These are phyloP conservation scores for Pythium myriotylum DNA, from an alignment of 352 stramenopile species.

Conservation along the genomic window DNA sequence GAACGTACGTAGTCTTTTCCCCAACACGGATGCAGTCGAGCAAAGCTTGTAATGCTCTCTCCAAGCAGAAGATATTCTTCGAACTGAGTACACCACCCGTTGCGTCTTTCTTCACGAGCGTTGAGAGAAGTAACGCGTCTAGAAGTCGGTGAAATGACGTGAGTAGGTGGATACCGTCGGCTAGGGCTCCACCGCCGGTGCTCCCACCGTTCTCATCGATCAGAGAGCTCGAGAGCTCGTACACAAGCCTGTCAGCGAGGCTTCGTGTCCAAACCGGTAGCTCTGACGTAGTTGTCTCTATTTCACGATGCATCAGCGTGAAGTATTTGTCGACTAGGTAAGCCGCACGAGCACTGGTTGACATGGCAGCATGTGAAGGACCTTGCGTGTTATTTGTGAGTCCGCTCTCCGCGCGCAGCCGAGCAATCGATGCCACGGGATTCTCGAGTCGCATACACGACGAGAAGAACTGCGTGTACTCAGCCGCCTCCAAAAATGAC, in stretches of 20 bases:
- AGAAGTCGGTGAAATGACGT: conserved; percentile 65
- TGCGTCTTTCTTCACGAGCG: conserved; percentile 56
- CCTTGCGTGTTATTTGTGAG: conserved; percentile 9
- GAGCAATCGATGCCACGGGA: conserved; percentile 46
- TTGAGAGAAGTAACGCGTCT: conserved; percentile 49
- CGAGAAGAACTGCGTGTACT: conserved; percentile 88
- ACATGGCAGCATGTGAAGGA: conserved; percentile 34
- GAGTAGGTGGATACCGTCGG: conserved; percentile 57
- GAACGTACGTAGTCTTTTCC: conserved; percentile 50
- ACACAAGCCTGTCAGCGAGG: conserved; percentile 50
- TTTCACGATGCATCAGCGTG: conserved; percentile 50
- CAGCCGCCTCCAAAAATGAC: conserved; percentile 84
- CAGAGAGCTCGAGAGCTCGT: conserved; percentile 54
- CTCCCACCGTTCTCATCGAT: conserved; percentile 38
- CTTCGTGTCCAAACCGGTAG: conserved; percentile 64
- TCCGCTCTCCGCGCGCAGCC: conserved; percentile 26
- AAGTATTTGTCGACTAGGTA: conserved; percentile 61
- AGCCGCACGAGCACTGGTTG: conserved; percentile 50
- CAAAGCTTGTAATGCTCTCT: conserved; percentile 61
- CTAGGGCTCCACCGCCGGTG: conserved; percentile 19
- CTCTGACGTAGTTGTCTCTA: conserved; percentile 35
- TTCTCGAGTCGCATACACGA: conserved; percentile 81
- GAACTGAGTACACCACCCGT: conserved; percentile 56
- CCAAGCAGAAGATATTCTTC: conserved; percentile 58
- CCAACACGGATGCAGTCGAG: conserved; percentile 68